Evolutionary conservation across 257 asterid species (phyloP).

Genomic region (Solanum raphanifolium): DNA sequence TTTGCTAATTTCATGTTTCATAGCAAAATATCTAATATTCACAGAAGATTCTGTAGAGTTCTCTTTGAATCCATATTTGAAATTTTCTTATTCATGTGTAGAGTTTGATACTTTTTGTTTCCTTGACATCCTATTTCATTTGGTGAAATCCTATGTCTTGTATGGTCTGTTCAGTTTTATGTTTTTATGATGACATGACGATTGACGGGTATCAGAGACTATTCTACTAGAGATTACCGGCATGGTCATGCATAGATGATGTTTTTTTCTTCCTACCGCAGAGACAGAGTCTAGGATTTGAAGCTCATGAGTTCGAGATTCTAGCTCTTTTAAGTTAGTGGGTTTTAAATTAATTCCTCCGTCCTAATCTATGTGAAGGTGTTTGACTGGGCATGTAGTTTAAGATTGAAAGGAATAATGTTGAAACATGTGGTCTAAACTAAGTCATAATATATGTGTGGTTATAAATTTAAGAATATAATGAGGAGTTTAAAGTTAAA

Average conservation of each 20-base stretch:
- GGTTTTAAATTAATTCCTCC: not conserved
- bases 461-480: not conserved
- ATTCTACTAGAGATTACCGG: not conserved
- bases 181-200: not conserved
- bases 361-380: not conserved
- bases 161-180: not conserved
- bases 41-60: not conserved
- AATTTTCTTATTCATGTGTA: not conserved
- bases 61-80: not conserved
- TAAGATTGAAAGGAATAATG: not conserved
- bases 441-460: not conserved
- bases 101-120: conserved; percentile 25
- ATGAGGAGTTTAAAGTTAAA: not conserved
- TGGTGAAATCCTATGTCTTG: not conserved
- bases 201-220: not conserved
- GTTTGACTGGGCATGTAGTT: not conserved
- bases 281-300: not conserved
- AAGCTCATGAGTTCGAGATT: not conserved
- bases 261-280: not conserved
- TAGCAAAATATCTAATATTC: not conserved
- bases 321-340: not conserved
- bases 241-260: not conserved
- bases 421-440: not conserved
- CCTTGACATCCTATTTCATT: not conserved
- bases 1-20: not conserved